A percentile compares a stretch with the other conserved stretches of the same genome.
phyloP scores from a whole-genome alignment of 176 grass and related monocot species.

The Triticum dicoccoides region DNA sequence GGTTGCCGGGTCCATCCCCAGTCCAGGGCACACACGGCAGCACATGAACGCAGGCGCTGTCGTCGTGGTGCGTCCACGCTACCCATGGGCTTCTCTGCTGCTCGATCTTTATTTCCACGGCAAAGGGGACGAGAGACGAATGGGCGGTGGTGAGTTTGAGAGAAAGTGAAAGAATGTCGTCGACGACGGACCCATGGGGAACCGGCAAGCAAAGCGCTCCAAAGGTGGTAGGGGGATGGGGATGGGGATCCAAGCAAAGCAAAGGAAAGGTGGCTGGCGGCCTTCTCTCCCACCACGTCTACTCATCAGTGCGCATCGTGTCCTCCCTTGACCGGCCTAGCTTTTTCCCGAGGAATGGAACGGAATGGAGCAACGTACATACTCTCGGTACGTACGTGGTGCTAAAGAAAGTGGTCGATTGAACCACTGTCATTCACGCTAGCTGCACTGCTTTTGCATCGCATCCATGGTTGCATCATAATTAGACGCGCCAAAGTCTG shows the following conservation, averaged over 20 bases:
- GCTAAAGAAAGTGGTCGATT: not conserved
- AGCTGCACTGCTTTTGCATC: not conserved
- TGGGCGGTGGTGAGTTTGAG: not conserved
- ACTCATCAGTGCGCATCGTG: slow-evolving; percentile 37
- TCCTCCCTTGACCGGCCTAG: slow-evolving; percentile 52
- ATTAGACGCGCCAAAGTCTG: slow-evolving; percentile 18
- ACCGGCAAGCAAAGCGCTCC: slow-evolving; percentile 3
- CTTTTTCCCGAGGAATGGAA: slow-evolving; percentile 29
- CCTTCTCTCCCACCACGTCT: slow-evolving; percentile 38
- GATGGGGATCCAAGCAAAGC: slow-evolving; percentile 37
- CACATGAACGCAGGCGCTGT: not conserved
- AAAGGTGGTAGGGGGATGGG: slow-evolving; percentile 21
- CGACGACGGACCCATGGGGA: not conserved
- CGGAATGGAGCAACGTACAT: not conserved
- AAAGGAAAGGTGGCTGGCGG: not conserved
- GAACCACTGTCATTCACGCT: slow-evolving; percentile 18
- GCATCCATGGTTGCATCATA: slow-evolving; percentile 9
- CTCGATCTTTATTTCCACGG: not conserved
- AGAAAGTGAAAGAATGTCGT: slow-evolving; percentile 28
- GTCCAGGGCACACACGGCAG: not conserved
- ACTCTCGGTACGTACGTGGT: not conserved
- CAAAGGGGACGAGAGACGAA: slow-evolving; percentile 44
- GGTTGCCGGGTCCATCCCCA: not conserved
- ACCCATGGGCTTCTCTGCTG: not conserved
- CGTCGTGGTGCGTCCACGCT: not conserved